phyloP scores from a whole-genome alignment of 495 filamentous ascomycete species.

The Tetracladium setigerum region DNA sequence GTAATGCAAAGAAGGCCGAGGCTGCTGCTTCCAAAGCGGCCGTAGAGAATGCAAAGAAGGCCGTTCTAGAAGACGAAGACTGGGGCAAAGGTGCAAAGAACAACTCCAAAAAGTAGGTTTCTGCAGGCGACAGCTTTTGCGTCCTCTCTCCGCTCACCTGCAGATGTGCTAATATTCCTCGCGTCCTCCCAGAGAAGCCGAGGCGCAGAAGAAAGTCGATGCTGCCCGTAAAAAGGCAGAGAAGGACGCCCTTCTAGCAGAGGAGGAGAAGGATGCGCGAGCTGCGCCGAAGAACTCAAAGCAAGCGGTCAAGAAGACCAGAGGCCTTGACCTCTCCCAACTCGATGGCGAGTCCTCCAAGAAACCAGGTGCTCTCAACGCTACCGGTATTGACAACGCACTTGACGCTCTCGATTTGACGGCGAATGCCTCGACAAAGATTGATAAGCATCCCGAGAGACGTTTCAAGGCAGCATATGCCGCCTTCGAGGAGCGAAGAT shows the following conservation, averaged over 20 bases:
- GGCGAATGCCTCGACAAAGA: constrained; percentile 40
- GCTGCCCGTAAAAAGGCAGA: constrained; percentile 83
- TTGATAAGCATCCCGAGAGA: constrained; percentile 81
- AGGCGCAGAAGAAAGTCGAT: constrained; percentile 80
- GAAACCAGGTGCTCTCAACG: constrained; percentile 51
- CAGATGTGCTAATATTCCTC: constrained; percentile 3
- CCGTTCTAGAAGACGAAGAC: constrained; percentile 61
- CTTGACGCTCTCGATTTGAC: constrained; percentile 75
- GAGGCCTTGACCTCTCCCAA: constrained; percentile 62
- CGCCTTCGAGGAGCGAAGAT: constrained; percentile 74
- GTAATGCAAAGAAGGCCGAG: constrained; percentile 91
- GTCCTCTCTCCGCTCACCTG: not conserved
- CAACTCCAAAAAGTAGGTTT: constrained; percentile 72
- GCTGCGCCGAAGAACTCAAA: constrained; percentile 50
- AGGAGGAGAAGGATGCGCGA: constrained; percentile 74
- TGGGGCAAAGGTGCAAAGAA: constrained; percentile 84
- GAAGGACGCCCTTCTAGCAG: constrained; percentile 70
- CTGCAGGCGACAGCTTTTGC: constrained; percentile 4
- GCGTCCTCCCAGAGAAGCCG: constrained; percentile 66
- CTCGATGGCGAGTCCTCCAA: constrained; percentile 49
- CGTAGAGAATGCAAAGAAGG: constrained; percentile 57
- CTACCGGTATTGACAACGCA: constrained; percentile 83
- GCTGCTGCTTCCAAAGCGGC: constrained; percentile 71
- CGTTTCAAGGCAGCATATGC: constrained; percentile 83
- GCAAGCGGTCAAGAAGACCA: constrained; percentile 59